Conservation (phyloP, 2,329 filamentous ascomycete genomes). For the Fusarium sterilihyphosum region DNA sequence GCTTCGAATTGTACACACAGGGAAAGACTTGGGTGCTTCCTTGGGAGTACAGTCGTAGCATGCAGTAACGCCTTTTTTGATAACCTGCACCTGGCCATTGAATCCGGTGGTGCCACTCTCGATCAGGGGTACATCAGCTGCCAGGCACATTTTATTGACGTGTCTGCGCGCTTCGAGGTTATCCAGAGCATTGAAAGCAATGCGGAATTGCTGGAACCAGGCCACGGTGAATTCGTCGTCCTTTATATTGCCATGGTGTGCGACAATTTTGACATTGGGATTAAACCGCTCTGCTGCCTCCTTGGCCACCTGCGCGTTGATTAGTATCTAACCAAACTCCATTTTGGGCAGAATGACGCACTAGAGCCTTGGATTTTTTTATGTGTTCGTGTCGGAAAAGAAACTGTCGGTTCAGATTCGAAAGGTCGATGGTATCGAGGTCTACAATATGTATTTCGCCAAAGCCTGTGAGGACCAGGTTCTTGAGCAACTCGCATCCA, state of each 20-base stretch:
- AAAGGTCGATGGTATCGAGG: conserved; percentile 97
- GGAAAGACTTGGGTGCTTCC: conserved; percentile 89
- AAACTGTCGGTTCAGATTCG: conserved; percentile 97
- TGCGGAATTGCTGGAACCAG: conserved; percentile 84
- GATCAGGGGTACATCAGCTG: conserved; percentile 87
- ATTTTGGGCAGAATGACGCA: conserved; percentile 55
- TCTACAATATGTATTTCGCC: conserved; percentile 95
- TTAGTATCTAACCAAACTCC: conserved; percentile 31
- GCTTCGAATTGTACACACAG: conserved; percentile 96
- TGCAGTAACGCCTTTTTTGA: conserved; percentile 89
- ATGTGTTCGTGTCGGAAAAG: conserved; percentile 97
- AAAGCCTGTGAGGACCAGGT: conserved; percentile 90
- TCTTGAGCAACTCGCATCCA: conserved; percentile 97
- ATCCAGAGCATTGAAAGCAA: conserved; percentile 97
- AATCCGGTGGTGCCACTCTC: conserved; percentile 98
- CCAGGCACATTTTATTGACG: conserved; percentile 97
- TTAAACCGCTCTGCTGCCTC: conserved; percentile 93
- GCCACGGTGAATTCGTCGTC: conserved; percentile 84
- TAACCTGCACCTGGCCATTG: conserved; percentile 97
- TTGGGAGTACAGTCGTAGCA: conserved; percentile 97
- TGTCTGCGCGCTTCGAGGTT: conserved; percentile 93
- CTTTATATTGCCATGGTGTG: conserved; percentile 96
- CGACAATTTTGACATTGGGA: conserved; percentile 83
- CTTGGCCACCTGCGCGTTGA: conserved; percentile 77
- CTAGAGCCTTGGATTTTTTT: conserved; percentile 94